Conservation (phyloP, 2,329 filamentous ascomycete species). For the Thielaviopsis populi region DNA sequence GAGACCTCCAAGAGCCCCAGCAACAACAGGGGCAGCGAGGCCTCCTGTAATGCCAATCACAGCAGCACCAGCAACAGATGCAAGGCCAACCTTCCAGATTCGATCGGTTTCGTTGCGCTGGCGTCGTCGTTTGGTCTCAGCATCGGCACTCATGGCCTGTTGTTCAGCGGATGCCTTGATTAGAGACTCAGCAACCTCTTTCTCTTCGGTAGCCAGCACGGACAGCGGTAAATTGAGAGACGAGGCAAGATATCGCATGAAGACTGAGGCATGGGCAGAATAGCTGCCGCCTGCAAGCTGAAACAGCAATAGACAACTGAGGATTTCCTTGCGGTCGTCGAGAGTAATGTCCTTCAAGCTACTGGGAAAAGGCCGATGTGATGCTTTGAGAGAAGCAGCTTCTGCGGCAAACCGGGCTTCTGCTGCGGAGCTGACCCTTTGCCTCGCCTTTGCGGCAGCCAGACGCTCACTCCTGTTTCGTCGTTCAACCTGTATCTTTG, state of each 20-base stretch:
- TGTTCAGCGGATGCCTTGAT: constrained; percentile 45
- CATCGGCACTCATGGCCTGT: constrained; percentile 53
- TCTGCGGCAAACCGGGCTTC: constrained; percentile 23
- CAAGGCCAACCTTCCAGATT: constrained; percentile 83
- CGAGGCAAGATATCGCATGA: constrained; percentile 53
- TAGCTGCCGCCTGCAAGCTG: constrained; percentile 61
- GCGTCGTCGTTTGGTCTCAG: constrained; percentile 57
- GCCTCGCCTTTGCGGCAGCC: constrained; percentile 3
- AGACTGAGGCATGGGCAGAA: constrained; percentile 53
- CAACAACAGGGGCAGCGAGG: constrained; percentile 75
- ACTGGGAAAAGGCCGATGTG: constrained; percentile 39
- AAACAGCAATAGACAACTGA: constrained; percentile 56
- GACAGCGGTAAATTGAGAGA: constrained; percentile 47
- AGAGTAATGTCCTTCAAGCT: constrained; percentile 41
- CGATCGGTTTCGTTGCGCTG: constrained; percentile 55
- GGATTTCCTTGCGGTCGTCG: constrained; percentile 44
- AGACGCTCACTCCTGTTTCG: constrained; percentile 31
- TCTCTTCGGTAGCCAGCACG: constrained; percentile 54
- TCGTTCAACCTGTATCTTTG: constrained; percentile 33
- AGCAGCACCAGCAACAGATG: constrained; percentile 74
- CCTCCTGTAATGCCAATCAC: constrained; percentile 86
- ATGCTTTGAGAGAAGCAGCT: constrained; percentile 31
- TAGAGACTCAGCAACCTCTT: constrained; percentile 59
- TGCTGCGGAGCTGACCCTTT: constrained; percentile 24
- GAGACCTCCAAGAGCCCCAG: constrained; percentile 66